A percentile compares a stretch with the other conserved stretches of the same genome.
Conservation (phyloP, 495 filamentous ascomycete genomes). For the Entonaema liquescens region DNA sequence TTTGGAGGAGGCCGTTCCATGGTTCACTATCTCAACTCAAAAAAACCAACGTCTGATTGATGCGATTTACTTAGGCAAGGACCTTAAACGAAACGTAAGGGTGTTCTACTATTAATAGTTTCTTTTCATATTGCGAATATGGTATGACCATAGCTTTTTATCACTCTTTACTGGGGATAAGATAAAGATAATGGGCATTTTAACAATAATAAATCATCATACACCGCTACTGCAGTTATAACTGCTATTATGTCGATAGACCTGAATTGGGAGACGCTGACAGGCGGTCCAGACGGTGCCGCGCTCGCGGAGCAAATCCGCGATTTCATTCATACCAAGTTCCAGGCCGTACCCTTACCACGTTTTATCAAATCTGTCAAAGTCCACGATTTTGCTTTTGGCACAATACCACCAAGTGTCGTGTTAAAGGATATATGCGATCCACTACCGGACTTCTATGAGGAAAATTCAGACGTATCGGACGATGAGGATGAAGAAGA, state of each 20-base stretch:
- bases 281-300: slow-evolving; percentile 84
- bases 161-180: not conserved
- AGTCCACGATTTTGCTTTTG: slow-evolving; percentile 94
- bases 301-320: slow-evolving; percentile 85
- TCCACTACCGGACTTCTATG: slow-evolving; percentile 95
- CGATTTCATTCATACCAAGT: slow-evolving; percentile 92
- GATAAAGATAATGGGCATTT: slow-evolving; percentile 14
- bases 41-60: slow-evolving; percentile 2
- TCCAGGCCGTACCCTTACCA: slow-evolving; percentile 88
- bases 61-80: slow-evolving; percentile 3
- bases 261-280: slow-evolving; percentile 92
- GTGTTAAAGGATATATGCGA: slow-evolving; percentile 97
- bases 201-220: slow-evolving; percentile 8
- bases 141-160: not conserved
- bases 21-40: not conserved
- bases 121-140: not conserved
- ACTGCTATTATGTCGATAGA: slow-evolving; percentile 84
- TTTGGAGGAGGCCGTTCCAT: not conserved
- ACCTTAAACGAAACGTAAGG: slow-evolving; percentile 1
- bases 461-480: slow-evolving; percentile 71
- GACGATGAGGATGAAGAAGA: slow-evolving; percentile 55
- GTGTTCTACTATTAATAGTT: not conserved
- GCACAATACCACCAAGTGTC: slow-evolving; percentile 79
- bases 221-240: slow-evolving; percentile 7
- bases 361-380: slow-evolving; percentile 96